Percentiles rank a stretch among this genome's conserved stretches.
Conservation (phyloP, 2,329 filamentous ascomycete genomes). For the Beauveria medogensis region DNA sequence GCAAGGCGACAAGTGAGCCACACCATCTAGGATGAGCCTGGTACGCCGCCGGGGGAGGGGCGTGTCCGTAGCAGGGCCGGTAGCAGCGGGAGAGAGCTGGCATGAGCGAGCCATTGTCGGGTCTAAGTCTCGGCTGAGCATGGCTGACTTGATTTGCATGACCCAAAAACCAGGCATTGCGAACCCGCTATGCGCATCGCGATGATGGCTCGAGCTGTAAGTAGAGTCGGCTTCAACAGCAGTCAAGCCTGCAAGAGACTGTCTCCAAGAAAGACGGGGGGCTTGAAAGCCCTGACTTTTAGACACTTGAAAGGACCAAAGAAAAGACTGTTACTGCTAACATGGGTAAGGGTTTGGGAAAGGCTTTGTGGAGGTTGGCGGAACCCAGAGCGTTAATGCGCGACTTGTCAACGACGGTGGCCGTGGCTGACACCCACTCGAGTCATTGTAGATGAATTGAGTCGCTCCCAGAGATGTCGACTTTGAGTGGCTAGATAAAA, state of each 20-base stretch:
- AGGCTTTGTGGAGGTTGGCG: constrained; percentile 3
- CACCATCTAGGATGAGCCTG: not conserved
- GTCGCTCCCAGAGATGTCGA: not conserved
- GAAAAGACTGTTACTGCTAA: not conserved
- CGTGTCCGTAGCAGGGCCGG: not conserved
- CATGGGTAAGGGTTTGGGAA: constrained; percentile 7
- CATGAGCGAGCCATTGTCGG: not conserved
- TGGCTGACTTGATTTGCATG: constrained; percentile 2
- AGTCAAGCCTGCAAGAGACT: not conserved
- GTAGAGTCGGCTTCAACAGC: not conserved
- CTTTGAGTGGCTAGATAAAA: not conserved
- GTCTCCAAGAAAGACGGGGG: not conserved
- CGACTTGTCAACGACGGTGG: not conserved
- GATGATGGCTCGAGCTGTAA: not conserved
- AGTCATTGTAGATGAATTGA: constrained; percentile 3
- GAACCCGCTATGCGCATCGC: not conserved
- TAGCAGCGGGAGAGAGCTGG: not conserved
- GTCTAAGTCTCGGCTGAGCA: not conserved
- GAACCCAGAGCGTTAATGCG: constrained; percentile 7
- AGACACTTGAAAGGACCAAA: constrained; percentile 1
- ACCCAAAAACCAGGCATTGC: not conserved
- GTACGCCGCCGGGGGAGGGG: not conserved
- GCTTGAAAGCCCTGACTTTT: not conserved
- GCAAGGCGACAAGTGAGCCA: not conserved
- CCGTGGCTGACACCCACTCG: constrained; percentile 5